A percentile compares a stretch with the other conserved stretches of the same genome.
These are phyloP conservation scores for Cucumis melo DNA, from an alignment of 306 rosid genomes.

Conservation along the genomic window DNA sequence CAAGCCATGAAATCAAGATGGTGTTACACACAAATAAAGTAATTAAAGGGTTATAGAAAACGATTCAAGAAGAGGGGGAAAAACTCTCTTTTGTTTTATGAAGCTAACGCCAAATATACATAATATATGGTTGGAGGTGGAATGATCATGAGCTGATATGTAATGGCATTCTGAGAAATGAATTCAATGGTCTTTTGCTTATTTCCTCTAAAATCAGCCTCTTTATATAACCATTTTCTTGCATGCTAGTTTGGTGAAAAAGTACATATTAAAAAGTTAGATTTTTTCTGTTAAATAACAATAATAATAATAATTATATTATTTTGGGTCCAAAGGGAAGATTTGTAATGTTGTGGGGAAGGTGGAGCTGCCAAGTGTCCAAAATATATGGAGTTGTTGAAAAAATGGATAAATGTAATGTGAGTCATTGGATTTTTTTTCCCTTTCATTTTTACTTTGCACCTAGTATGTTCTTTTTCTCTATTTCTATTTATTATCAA, in stretches of 20 bases:
- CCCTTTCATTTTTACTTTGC: neutral
- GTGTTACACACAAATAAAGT: neutral
- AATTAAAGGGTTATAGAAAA: too few species aligned
- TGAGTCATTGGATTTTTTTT: neutral
- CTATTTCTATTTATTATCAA: neutral
- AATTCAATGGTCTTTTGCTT: neutral
- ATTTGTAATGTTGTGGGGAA: neutral
- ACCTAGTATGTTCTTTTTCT: neutral
- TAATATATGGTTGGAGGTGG: too few species aligned
- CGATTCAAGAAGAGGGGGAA: too few species aligned
- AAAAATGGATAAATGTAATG: too few species aligned
- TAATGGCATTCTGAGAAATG: too few species aligned
- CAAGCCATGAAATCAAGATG: neutral
- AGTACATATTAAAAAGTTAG: too few species aligned
- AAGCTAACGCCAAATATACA: neutral
- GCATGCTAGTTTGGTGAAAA: neutral
- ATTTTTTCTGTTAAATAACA: too few species aligned
- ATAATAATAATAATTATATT: too few species aligned
- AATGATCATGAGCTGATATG: too few species aligned
- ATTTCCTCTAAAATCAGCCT: neutral
- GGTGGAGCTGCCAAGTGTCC: neutral
- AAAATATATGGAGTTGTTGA: neutral
- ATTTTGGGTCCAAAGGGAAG: too few species aligned
- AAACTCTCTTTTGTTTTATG: neutral
- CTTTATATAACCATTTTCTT: neutral